These are phyloP conservation scores for Tympanopsis confertula DNA, from an alignment of 2,329 filamentous ascomycete genomes.

Conservation along the genomic window DNA sequence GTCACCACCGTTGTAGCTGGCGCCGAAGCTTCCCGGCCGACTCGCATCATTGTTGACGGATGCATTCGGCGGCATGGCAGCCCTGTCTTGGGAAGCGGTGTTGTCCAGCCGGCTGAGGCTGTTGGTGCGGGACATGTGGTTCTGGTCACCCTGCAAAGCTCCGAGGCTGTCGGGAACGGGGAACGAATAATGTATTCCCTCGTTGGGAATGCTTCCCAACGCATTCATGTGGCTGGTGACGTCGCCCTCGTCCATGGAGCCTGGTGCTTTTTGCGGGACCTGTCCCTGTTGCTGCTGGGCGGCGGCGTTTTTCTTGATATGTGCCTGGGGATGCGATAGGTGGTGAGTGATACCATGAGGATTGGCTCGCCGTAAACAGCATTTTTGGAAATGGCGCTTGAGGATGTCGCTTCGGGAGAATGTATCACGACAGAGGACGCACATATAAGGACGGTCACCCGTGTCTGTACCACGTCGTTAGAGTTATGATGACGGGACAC, in stretches of 20 bases:
- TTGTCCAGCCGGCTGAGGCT: constrained; percentile 47
- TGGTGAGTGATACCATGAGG: constrained; percentile 72
- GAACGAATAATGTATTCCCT: constrained; percentile 39
- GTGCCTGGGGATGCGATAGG: constrained; percentile 80
- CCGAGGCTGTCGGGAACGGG: constrained; percentile 43
- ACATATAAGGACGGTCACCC: constrained; percentile 95
- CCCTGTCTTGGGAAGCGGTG: constrained; percentile 41
- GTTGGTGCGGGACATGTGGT: constrained; percentile 48
- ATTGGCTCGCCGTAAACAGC: constrained; percentile 89
- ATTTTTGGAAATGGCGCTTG: constrained; percentile 99
- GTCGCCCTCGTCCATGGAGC: constrained; percentile 39
- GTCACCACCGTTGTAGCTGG: constrained; percentile 43
- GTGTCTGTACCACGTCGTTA: constrained; percentile 54
- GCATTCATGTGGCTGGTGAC: constrained; percentile 48
- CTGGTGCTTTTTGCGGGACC: constrained; percentile 3
- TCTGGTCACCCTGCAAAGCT: constrained; percentile 48
- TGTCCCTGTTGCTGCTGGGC: constrained; percentile 32
- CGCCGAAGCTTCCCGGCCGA: constrained; percentile 28
- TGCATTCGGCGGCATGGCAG: constrained; percentile 37
- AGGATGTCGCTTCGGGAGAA: constrained; percentile 96
- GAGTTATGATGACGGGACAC: constrained; percentile 1
- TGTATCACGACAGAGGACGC: constrained; percentile 91
- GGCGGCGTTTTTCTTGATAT: constrained; percentile 66
- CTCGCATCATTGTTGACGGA: constrained; percentile 35
- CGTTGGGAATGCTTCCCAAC: constrained; percentile 43